Conservation (phyloP, 2,329 filamentous ascomycete species). For the Fusarium paranaense region DNA sequence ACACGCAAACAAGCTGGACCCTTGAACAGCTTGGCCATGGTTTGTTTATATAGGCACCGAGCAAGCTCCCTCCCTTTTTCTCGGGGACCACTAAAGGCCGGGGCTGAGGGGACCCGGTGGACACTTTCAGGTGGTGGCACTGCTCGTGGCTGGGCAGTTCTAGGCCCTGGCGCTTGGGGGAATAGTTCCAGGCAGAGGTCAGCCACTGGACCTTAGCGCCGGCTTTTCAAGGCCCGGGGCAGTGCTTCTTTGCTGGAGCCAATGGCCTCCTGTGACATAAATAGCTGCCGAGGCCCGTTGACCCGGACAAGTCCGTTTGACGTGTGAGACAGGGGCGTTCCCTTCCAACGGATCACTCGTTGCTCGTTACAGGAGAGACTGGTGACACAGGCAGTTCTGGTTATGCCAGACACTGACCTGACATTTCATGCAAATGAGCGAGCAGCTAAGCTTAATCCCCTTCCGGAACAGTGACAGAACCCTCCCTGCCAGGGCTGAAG, state of each 20-base stretch:
- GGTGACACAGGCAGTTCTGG: background rate
- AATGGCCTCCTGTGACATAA: constrained; percentile 5
- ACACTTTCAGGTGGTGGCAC: constrained; percentile 17
- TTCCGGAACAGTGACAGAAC: background rate
- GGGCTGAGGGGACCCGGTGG: background rate
- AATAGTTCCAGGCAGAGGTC: constrained; percentile 2
- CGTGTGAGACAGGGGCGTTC: background rate
- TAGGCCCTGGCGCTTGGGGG: constrained; percentile 13
- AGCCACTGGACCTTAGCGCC: constrained; percentile 16
- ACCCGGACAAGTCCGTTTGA: background rate
- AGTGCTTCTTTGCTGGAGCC: constrained; percentile 13
- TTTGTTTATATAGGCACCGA: background rate
- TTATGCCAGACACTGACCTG: background rate
- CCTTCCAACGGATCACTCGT: background rate
- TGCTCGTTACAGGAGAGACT: background rate
- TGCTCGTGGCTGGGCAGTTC: constrained; percentile 26
- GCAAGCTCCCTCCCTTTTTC: constrained; percentile 24
- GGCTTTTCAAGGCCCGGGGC: constrained; percentile 8
- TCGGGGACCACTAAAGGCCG: constrained; percentile 1
- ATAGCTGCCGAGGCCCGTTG: constrained; percentile 20
- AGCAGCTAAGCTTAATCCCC: constrained; percentile 9
- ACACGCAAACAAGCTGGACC: background rate
- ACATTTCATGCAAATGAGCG: background rate
- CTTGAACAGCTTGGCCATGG: constrained; percentile 1
- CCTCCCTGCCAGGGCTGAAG: constrained; percentile 3